Base-by-base conservation (phyloP, 106 monocot genomes). In the Dactylorhiza incarnata region DNA sequence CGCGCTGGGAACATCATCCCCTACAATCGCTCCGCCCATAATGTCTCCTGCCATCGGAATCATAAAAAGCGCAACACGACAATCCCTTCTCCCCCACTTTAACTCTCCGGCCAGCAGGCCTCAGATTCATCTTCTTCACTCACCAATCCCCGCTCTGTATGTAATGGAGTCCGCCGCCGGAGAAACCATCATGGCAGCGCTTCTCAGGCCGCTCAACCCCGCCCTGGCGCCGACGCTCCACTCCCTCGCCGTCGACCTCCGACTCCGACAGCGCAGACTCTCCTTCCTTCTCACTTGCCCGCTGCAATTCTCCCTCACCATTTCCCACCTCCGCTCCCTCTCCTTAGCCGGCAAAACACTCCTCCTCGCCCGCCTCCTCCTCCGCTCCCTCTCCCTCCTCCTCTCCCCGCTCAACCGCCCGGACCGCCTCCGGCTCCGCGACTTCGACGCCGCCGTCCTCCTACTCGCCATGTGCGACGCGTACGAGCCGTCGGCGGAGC, bases 311-410 rank as follows among this genome's bases (percentile, higher is more conserved):
- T 80, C 91, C 59, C 45, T 53, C 37, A 74, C 91, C 17, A 78
- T 89, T 17, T 13, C 83, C 55, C 63, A 83, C 74, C 85, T 95
- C 79, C 87, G 83, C 26, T 83, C 95, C 74, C 87, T 95, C 80
- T 84, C 94, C 14, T 83, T 94, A 66, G 15, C 52, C 46, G n/a
- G 81, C 15, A 94, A 94, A 77, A 68, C 91, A 43, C 67, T 83
- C 73, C 91, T 94, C 62, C 87, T 95, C 61, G 91, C 89, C 49
- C 89, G 95, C 73, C 83, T 89, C 77, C 86, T 95, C 63, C 87
- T 91, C 75, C 80, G 85, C 10, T 87, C 87, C 9, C 89, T 95
- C 77, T 75, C 73, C 52, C 83, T 78, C 48, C 76, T 89, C 51
- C 79, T 86, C 63, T 54, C 78, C 49, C 80, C 68, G 20, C 24